Conservation (phyloP, 139 green algal genomes). For the Picochlorum costavermella region DNA sequence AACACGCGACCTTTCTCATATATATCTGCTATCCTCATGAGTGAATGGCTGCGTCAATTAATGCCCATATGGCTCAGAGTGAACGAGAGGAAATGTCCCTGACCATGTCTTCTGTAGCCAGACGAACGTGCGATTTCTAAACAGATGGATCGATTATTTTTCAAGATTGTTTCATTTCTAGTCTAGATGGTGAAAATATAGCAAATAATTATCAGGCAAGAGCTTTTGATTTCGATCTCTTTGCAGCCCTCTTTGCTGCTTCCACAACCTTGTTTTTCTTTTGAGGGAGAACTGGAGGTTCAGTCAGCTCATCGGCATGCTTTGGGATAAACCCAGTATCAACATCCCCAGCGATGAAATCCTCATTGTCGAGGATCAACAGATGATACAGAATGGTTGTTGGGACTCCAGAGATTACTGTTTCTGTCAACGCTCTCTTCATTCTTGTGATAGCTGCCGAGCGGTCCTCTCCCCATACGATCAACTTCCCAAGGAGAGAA, state of each 20-base stretch:
- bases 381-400: conserved; percentile 85
- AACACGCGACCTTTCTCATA: conserved; percentile 65
- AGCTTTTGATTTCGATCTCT: conserved; percentile 9
- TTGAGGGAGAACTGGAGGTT: conserved; percentile 27
- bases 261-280: conserved; percentile 15
- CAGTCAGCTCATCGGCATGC: conserved; percentile 61
- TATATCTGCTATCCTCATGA: conserved; percentile 25
- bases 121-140: no score
- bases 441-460: conserved; percentile 72
- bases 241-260: conserved; percentile 14
- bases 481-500: conserved; percentile 95
- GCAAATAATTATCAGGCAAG: background rate
- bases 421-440: conserved; percentile 64
- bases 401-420: conserved; percentile 65
- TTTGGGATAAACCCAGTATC: conserved; percentile 81
- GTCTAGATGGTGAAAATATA: no score
- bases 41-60: no score
- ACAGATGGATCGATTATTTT: no score
- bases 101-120: no score
- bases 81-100: no score
- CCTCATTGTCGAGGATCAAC: conserved; percentile 67
- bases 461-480: conserved; percentile 84
- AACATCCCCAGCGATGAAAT: conserved; percentile 54
- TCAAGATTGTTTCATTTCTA: no score
- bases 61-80: no score